These are phyloP conservation scores for Aspergillus vadensis DNA, from an alignment of 2,329 filamentous ascomycete genomes.

Conservation along the genomic window DNA sequence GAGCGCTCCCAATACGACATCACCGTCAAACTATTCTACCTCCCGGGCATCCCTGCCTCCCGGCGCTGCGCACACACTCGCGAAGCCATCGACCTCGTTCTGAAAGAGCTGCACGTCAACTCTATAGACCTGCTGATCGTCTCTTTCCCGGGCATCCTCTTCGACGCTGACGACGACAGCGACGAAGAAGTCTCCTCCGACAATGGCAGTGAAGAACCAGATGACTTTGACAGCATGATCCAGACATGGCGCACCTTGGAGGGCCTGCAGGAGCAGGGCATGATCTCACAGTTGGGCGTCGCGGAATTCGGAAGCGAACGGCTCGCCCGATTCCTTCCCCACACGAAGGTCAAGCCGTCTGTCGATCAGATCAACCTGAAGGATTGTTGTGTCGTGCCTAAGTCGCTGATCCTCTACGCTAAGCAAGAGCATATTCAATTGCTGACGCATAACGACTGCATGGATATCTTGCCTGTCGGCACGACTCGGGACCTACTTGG, in stretches of 20 bases:
- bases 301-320: conserved; percentile 89
- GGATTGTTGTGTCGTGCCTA: conserved; percentile 94
- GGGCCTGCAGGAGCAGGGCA: conserved; percentile 67
- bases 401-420: conserved; percentile 80
- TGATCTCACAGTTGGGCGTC: conserved; percentile 76
- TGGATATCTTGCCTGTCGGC: conserved; percentile 82
- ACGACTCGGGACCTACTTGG: conserved; percentile 83
- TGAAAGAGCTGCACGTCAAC: conserved; percentile 73
- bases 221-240: conserved; percentile 63
- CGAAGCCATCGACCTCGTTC: conserved; percentile 78
- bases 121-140: conserved; percentile 86
- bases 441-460: conserved; percentile 91
- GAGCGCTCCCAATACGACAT: conserved; percentile 87
- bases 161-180: conserved; percentile 89
- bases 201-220: conserved; percentile 44
- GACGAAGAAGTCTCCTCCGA: conserved; percentile 64
- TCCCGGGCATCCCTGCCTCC: conserved; percentile 68
- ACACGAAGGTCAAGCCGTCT: conserved; percentile 70
- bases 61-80: conserved; percentile 69
- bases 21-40: conserved; percentile 92
- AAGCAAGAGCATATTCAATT: conserved; percentile 81
- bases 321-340: conserved; percentile 72
- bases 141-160: conserved; percentile 89
- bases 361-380: conserved; percentile 96
- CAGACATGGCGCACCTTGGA: conserved; percentile 73